Conservation (phyloP, 164 flowering plant species). For the Liriodendron chinense region DNA sequence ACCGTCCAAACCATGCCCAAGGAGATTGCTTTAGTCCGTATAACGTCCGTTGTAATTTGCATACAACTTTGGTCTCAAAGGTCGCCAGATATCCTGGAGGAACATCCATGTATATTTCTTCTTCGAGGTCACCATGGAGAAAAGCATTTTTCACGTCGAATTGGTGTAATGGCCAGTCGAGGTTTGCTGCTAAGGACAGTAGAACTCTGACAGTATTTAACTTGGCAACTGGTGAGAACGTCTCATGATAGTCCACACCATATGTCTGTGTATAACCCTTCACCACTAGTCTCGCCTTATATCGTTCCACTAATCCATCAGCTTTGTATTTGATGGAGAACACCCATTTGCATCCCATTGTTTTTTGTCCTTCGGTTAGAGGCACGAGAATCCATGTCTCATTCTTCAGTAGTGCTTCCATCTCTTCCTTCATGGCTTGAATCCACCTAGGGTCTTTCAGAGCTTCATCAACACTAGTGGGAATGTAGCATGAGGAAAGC, state of each 20-base stretch:
- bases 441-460: no score
- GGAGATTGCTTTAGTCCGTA: slow-evolving; percentile 3
- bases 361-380: not conserved
- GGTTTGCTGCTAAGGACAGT: not conserved
- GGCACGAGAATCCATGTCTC: not conserved
- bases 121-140: not conserved
- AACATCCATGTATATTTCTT: not conserved
- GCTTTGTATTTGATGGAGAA: slow-evolving; percentile 7
- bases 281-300: slow-evolving; percentile 2
- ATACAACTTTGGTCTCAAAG: not conserved
- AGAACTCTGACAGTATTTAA: not conserved
- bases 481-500: no score
- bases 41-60: not conserved
- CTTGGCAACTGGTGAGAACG: slow-evolving; percentile 2
- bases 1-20: slow-evolving; percentile 2
- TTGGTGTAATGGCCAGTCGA: not conserved
- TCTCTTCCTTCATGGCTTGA: no score
- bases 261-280: not conserved
- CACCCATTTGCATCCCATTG: slow-evolving; percentile 5
- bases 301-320: not conserved
- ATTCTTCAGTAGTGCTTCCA: not conserved
- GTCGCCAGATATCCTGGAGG: not conserved
- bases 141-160: not conserved
- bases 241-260: slow-evolving; percentile 4
- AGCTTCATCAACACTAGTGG: no score